Base-by-base conservation (phyloP, 768 basidiomycete species). In the Rubroboletus pulcherrimus region DNA sequence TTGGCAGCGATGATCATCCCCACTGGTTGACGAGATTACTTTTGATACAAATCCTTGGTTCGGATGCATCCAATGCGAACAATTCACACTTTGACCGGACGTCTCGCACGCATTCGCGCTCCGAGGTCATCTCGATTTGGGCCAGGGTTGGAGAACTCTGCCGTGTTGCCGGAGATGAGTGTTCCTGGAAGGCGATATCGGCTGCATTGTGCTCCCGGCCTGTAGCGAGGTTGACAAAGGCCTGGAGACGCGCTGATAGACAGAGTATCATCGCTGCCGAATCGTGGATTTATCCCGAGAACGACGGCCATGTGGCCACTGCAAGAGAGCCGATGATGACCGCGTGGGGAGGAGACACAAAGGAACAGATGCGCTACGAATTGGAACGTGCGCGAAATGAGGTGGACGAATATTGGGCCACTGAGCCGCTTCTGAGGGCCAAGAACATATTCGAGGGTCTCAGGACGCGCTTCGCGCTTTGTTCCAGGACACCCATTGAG, bases 11-110 rank as follows among this genome's bases (percentile, higher is more conserved):
- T 30, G 83, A 83, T 6, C 77, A 75, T 41, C 88, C 89, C 2
- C 87, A 93, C 66, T 93, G 91, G 90, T 73, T 93, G 40, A 93
- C 91, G 14, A 85, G 81, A 62, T 69, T 89, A 5, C 71, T 93
- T 7, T 69, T 93, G 2, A 67, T 85, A 42, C 89, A 91, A 65
- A 80, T 91, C 12, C 77, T 92, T 12, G 83, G 81, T 26, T 77
- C 79, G 0, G 87, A 88, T 62, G 76, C 78, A 2, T 73, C 78
- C 8, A 70, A 63, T 51, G 60, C 66, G 24, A 65, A 68, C 50
- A 60, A 57, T 52, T 44, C 57, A 15, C 63, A 58, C 8, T 62
- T 65, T 12, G 75, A 74, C 26, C 67, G 72, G 50, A 78, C 80
- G 0, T 80, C 84, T 17, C 81, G 81, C 15, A 86, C 86, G 4